A percentile compares a stretch with the other conserved stretches of the same genome.
Evolutionary conservation across 805 yeast genomes (phyloP).

Genomic region (Metschnikowia picachoensis): DNA sequence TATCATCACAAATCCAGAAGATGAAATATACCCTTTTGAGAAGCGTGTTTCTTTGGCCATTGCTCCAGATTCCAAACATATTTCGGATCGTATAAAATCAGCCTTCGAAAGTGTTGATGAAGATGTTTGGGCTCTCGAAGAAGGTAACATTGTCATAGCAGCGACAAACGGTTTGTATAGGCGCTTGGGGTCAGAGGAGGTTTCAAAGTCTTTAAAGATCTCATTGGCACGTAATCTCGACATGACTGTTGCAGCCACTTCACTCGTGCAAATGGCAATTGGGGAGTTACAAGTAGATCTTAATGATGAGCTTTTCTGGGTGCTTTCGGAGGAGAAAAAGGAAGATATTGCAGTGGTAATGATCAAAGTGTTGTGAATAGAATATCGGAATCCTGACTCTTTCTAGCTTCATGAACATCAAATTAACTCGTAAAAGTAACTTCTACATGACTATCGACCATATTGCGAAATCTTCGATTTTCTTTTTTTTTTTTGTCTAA

Average conservation of each 20-base stretch:
- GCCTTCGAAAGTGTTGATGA: too few species aligned
- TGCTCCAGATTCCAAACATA: too few species aligned
- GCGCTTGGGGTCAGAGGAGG: background rate
- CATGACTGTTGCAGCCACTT: slow-evolving; percentile 1
- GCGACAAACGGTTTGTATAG: slow-evolving; percentile 3
- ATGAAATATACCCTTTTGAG: background rate
- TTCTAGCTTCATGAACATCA: background rate
- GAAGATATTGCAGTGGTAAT: slow-evolving; percentile 3
- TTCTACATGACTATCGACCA: too few species aligned
- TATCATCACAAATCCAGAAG: background rate
- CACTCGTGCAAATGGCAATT: slow-evolving; percentile 1
- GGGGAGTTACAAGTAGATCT: background rate
- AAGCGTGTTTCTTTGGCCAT: background rate
- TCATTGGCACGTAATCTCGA: slow-evolving; percentile 1
- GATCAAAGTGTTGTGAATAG: background rate
- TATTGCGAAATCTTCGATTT: too few species aligned
- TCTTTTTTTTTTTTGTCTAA: too few species aligned
- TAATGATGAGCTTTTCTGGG: background rate
- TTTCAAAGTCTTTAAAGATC: background rate
- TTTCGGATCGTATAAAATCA: too few species aligned
- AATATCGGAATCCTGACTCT: background rate
- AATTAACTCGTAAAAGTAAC: background rate
- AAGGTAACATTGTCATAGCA: slow-evolving; percentile 2
- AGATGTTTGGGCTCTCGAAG: background rate
- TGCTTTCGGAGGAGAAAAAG: background rate